Percentiles rank a stretch among this genome's conserved stretches.
Evolutionary conservation across 192 early-diverging fungal species (phyloP).

Genomic region (Coemansia sp.): DNA sequence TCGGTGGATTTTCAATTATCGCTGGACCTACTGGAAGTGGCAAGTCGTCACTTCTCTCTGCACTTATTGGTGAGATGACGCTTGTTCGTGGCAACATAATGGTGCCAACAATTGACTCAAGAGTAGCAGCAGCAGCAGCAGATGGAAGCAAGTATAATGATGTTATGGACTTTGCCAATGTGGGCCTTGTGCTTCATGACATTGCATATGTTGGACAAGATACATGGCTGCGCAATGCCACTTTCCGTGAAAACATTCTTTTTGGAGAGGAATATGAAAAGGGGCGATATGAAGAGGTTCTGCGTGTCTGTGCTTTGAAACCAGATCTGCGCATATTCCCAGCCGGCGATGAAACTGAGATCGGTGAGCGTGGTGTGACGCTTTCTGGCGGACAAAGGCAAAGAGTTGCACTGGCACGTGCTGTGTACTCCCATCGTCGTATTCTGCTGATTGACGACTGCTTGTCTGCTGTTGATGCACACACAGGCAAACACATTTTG

Average conservation of each 20-base stretch:
- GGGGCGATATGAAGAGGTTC: constrained; percentile 70
- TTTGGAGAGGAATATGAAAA: constrained; percentile 77
- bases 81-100: constrained; percentile 14
- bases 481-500: constrained; percentile 82
- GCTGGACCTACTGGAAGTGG: constrained; percentile 84
- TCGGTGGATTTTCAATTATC: constrained; percentile 65
- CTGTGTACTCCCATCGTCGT: constrained; percentile 65
- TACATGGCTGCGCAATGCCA: constrained; percentile 70
- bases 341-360: constrained; percentile 84
- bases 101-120: constrained; percentile 13
- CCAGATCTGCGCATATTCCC: constrained; percentile 82
- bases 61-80: constrained; percentile 75
- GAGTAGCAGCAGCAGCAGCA: not conserved
- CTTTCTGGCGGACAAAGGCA: constrained; percentile 77
- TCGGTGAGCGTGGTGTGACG: constrained; percentile 83
- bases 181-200: constrained; percentile 36
- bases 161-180: constrained; percentile 7
- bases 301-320: constrained; percentile 77
- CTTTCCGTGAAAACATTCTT: constrained; percentile 76
- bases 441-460: constrained; percentile 80
- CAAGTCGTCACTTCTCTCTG: constrained; percentile 73
- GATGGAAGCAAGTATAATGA: constrained; percentile 8
- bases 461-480: constrained; percentile 90
- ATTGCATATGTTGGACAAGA: constrained; percentile 86
- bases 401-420: constrained; percentile 85